phyloP scores from a whole-genome alignment of 2,329 filamentous ascomycete genomes.

The Escovopsis weberi region DNA sequence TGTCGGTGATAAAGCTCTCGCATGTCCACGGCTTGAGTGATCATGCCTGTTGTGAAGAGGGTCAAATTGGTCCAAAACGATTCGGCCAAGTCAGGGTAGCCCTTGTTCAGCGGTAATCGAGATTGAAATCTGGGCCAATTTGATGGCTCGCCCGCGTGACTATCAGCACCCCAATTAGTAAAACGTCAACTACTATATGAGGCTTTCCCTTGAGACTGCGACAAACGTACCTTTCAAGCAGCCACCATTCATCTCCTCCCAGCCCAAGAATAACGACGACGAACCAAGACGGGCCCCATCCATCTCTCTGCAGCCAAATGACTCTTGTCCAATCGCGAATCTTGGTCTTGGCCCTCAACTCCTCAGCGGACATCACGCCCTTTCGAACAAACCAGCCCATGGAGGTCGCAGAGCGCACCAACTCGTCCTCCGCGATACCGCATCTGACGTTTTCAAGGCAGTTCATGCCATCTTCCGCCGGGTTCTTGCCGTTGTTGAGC shows the following conservation, averaged over 20 bases:
- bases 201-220: neutral
- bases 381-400: conserved; percentile 48
- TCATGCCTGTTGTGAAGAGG: conserved; percentile 34
- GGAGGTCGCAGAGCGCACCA: conserved; percentile 44
- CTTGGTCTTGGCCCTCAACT: conserved; percentile 45
- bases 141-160: conserved; percentile 13
- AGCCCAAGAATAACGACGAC: conserved; percentile 56
- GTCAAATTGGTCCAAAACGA: conserved; percentile 39
- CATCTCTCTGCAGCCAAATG: conserved; percentile 53
- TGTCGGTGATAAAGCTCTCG: conserved; percentile 30
- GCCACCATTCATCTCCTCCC: conserved; percentile 66
- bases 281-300: conserved; percentile 62
- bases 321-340: conserved; percentile 48
- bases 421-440: conserved; percentile 43
- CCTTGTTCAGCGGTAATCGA: conserved; percentile 28
- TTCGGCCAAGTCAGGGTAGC: conserved; percentile 29
- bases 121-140: conserved; percentile 19
- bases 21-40: conserved; percentile 35
- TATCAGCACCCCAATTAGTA: conserved; percentile 9
- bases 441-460: conserved; percentile 49
- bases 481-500: conserved; percentile 46
- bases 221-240: conserved; percentile 44
- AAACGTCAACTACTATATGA: neutral
- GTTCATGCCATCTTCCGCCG: conserved; percentile 40
- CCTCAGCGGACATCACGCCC: conserved; percentile 34